Evolutionary conservation across 1,139 yeast genomes (phyloP).

Genomic region (Suhomyces terraborum): DNA sequence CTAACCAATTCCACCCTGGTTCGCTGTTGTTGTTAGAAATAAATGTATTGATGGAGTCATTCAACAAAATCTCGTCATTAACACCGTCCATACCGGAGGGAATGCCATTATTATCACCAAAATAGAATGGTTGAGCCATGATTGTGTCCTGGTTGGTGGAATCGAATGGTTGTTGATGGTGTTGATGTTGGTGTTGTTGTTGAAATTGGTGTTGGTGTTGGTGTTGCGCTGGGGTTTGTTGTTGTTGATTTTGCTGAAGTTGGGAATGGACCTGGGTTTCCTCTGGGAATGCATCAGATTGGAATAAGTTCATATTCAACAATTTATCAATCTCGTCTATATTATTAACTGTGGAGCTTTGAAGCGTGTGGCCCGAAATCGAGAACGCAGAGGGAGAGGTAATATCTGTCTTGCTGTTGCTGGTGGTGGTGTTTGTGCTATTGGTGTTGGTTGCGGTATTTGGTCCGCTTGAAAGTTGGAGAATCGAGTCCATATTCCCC

Average conservation of each 20-base stretch:
- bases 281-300: slow-evolving; percentile 32
- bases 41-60: slow-evolving; percentile 10
- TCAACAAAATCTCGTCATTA: slow-evolving; percentile 19
- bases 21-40: slow-evolving; percentile 6
- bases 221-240: too few species aligned
- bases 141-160: slow-evolving; percentile 2
- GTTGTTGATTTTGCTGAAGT: slow-evolving; percentile 1
- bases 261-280: slow-evolving; percentile 16
- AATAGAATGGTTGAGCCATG: slow-evolving; percentile 6
- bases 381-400: slow-evolving; percentile 12
- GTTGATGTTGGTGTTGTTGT: neutral
- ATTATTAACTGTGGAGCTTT: slow-evolving; percentile 13
- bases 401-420: slow-evolving; percentile 7
- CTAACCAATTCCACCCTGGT: slow-evolving; percentile 23
- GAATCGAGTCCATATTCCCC: slow-evolving; percentile 14
- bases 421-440: slow-evolving; percentile 6
- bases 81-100: slow-evolving; percentile 16
- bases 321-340: slow-evolving; percentile 47
- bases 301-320: slow-evolving; percentile 44
- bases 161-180: neutral
- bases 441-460: slow-evolving; percentile 7
- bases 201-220: neutral
- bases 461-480: slow-evolving; percentile 8
- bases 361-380: slow-evolving; percentile 2
- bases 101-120: slow-evolving; percentile 3